These are phyloP conservation scores for Macadamia tetraphylla DNA, from an alignment of 164 flowering plant genomes.

Conservation along the genomic window DNA sequence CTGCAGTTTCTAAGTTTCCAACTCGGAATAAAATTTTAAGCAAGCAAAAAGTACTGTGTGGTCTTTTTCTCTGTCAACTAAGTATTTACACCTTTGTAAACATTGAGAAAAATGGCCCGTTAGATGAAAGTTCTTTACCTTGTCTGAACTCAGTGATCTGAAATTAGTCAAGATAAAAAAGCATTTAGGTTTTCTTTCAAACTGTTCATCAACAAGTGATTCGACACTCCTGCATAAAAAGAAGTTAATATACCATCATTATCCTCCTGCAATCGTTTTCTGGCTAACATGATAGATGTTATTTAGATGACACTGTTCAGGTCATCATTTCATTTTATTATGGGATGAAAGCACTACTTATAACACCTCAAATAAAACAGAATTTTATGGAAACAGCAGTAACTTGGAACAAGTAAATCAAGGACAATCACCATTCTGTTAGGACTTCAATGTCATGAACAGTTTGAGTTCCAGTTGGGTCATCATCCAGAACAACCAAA, in stretches of 20 bases:
- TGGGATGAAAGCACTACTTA: no score
- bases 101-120: not conserved
- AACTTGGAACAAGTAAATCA: no score
- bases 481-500: no score
- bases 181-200: constrained; percentile 64
- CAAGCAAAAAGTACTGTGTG: not conserved
- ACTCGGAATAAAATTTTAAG: constrained; percentile 5
- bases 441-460: no score
- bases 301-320: constrained; percentile 10
- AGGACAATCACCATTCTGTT: no score
- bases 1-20: constrained; percentile 56
- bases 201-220: constrained; percentile 72
- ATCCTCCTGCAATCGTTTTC: not conserved
- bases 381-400: no score
- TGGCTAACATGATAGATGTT: not conserved
- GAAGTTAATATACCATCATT: not conserved
- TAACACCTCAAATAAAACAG: no score
- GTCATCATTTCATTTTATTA: no score
- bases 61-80: not conserved
- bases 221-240: constrained; percentile 62
- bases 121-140: constrained; percentile 37
- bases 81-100: not conserved
- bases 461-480: no score
- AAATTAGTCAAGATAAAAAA: constrained; percentile 99
- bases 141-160: constrained; percentile 74